phyloP scores from a whole-genome alignment of 768 basidiomycete genomes.

The Dictyophora rubrovolvata region DNA sequence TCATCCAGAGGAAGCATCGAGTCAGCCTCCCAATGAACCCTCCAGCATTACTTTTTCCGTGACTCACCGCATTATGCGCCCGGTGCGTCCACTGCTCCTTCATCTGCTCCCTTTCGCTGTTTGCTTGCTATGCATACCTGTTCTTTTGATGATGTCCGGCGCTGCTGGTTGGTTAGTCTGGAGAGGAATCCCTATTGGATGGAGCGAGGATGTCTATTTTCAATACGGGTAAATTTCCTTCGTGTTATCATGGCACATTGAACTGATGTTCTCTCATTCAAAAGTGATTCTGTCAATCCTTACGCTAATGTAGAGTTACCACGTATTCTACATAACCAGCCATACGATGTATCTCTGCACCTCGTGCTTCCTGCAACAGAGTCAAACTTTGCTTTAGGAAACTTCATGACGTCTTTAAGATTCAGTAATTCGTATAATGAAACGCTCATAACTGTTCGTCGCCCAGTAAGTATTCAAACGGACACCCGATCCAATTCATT shows the following conservation, averaged over 20 bases:
- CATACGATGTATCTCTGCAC: constrained; percentile 65
- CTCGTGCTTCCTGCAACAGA: constrained; percentile 56
- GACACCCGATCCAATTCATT: neutral
- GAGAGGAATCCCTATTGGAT: constrained; percentile 58
- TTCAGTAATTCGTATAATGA: constrained; percentile 51
- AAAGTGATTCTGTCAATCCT: constrained; percentile 54
- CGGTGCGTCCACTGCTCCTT: constrained; percentile 45
- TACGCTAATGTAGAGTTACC: constrained; percentile 50
- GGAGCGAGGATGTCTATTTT: constrained; percentile 58
- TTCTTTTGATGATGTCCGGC: constrained; percentile 48
- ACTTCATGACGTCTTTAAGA: constrained; percentile 70
- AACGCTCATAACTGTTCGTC: constrained; percentile 49
- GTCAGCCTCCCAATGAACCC: neutral
- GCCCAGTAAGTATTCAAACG: constrained; percentile 42
- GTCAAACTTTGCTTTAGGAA: constrained; percentile 64
- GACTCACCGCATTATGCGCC: constrained; percentile 19
- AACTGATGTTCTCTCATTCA: neutral
- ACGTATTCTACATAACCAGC: constrained; percentile 45
- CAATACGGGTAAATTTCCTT: constrained; percentile 63
- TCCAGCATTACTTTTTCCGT: neutral
- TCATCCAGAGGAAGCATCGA: neutral
- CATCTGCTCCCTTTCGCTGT: constrained; percentile 58
- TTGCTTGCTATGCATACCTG: constrained; percentile 50
- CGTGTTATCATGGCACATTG: neutral
- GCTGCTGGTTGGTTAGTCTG: constrained; percentile 68